Evolutionary conservation across 768 basidiomycete species (phyloP).

Genomic region (Mycena belliarum): DNA sequence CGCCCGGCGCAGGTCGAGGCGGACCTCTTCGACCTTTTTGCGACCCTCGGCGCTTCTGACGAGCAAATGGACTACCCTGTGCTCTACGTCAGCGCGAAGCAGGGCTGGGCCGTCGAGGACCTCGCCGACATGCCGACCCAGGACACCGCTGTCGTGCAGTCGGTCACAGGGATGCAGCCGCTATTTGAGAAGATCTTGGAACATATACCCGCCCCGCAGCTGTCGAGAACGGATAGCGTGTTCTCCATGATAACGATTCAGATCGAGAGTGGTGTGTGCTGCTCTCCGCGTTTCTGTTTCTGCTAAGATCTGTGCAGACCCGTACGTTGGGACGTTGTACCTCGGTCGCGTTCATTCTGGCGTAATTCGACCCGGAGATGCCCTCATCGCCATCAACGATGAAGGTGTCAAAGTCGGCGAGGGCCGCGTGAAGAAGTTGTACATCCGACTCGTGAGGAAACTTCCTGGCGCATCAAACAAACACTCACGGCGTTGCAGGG

Average conservation of each 20-base stretch:
- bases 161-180: conserved; percentile 38
- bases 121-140: conserved; percentile 11
- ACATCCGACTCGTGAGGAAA: conserved; percentile 9
- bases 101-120: conserved; percentile 43
- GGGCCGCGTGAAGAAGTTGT: conserved; percentile 50
- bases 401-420: conserved; percentile 49
- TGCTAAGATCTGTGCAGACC: conserved; percentile 23
- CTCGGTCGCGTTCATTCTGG: conserved; percentile 49
- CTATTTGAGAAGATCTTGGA: conserved; percentile 49
- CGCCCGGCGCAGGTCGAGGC: conserved; percentile 49
- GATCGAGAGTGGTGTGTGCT: conserved; percentile 38
- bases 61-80: conserved; percentile 54
- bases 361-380: conserved; percentile 39
- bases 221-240: conserved; percentile 37
- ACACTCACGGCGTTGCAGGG: conserved; percentile 23
- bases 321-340: conserved; percentile 51
- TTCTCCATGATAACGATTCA: conserved; percentile 56
- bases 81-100: conserved; percentile 52
- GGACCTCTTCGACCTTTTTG: conserved; percentile 53
- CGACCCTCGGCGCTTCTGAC: conserved; percentile 50
- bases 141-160: not conserved
- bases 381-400: conserved; percentile 39
- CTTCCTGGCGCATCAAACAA: conserved; percentile 24
- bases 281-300: not conserved
- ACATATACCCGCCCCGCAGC: conserved; percentile 40